phyloP scores from a whole-genome alignment of 2,329 filamentous ascomycete genomes.

The Epichloe glyceriae region DNA sequence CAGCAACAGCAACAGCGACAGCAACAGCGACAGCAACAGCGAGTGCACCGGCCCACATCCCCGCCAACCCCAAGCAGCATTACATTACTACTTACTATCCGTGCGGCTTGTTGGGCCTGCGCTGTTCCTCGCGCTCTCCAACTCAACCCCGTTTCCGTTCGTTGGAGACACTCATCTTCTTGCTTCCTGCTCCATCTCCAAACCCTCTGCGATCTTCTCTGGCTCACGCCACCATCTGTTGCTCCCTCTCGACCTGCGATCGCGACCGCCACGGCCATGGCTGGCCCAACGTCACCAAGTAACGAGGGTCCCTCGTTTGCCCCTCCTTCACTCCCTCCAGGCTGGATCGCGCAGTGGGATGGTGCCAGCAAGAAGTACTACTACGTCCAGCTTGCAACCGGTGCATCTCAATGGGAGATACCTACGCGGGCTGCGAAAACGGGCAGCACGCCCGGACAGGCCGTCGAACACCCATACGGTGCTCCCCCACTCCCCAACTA shows the following conservation, averaged over 20 bases:
- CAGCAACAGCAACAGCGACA: neutral
- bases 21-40: neutral
- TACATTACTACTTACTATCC: too few relatives aligned
- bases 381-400: constrained; percentile 60
- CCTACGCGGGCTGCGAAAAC: constrained; percentile 51
- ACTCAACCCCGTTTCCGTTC: neutral
- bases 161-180: neutral
- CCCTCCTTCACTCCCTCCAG: constrained; percentile 47
- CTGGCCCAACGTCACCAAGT: constrained; percentile 44
- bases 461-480: constrained; percentile 49
- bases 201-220: neutral
- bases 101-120: neutral
- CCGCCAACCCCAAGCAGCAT: neutral
- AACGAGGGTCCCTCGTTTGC: constrained; percentile 46
- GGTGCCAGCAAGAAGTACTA: constrained; percentile 52
- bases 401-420: constrained; percentile 61
- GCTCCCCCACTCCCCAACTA: constrained; percentile 37
- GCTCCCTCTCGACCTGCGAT: neutral
- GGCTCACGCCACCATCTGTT: neutral
- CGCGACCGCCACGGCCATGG: constrained; percentile 26
- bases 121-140: neutral
- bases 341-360: constrained; percentile 62
- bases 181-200: neutral
- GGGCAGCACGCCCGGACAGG: constrained; percentile 44
- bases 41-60: neutral